These are phyloP conservation scores for Solanum ossicruentum DNA, from an alignment of 257 asterid species.

Conservation along the genomic window DNA sequence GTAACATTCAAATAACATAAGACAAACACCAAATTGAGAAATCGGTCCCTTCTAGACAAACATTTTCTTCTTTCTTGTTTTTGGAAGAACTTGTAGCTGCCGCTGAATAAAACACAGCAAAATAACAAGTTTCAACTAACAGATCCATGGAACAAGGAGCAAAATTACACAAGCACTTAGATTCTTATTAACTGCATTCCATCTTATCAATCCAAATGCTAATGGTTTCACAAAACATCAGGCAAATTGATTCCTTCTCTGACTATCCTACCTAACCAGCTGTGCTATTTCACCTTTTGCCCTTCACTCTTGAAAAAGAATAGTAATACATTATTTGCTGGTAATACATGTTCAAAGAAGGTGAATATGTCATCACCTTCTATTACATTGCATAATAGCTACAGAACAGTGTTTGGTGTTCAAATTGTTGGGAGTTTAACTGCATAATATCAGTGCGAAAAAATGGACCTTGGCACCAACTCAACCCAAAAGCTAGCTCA, in stretches of 20 bases:
- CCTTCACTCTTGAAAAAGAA: background rate
- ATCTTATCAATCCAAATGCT: background rate
- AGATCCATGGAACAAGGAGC: background rate
- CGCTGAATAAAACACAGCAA: background rate
- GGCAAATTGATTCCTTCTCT: background rate
- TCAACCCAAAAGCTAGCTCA: background rate
- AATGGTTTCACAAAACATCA: background rate
- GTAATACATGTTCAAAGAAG: background rate
- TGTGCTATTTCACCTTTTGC: background rate
- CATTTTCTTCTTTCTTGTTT: background rate
- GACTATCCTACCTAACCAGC: background rate
- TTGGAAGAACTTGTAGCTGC: background rate
- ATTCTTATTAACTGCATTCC: background rate
- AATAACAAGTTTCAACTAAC: background rate
- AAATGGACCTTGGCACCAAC: background rate
- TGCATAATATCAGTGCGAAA: background rate
- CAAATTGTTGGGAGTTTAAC: background rate
- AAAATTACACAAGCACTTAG: background rate
- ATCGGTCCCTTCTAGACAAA: background rate
- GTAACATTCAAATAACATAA: background rate
- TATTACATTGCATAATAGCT: background rate
- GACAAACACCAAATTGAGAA: background rate
- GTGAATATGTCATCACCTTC: background rate
- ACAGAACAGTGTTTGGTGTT: background rate
- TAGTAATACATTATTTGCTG: background rate